Evolutionary conservation across 2,329 filamentous ascomycete genomes (phyloP).

Genomic region (Penicillium digitatum): DNA sequence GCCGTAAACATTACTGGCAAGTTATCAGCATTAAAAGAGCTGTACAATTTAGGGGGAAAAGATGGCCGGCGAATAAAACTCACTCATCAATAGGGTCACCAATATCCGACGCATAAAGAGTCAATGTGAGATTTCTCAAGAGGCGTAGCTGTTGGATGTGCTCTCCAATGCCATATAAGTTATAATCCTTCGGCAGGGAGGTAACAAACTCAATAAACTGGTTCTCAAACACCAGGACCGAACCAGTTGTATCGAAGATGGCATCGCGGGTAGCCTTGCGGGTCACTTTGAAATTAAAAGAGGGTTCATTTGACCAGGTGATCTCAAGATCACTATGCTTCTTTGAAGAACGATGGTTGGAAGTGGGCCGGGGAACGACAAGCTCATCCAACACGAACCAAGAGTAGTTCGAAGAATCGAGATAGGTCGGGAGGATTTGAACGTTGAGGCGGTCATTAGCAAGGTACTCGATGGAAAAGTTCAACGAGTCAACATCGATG

Average conservation of each 20-base stretch:
- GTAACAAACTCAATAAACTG: slow-evolving; percentile 73
- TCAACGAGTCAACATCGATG: slow-evolving; percentile 64
- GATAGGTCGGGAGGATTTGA: slow-evolving; percentile 63
- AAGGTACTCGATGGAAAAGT: slow-evolving; percentile 65
- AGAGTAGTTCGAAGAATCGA: slow-evolving; percentile 59
- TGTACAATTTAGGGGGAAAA: not conserved
- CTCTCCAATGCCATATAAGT: slow-evolving; percentile 71
- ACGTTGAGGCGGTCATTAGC: slow-evolving; percentile 63
- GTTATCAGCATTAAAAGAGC: not conserved
- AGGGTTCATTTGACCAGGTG: slow-evolving; percentile 55
- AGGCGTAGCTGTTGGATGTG: slow-evolving; percentile 66
- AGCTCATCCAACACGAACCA: slow-evolving; percentile 65
- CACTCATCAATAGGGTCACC: slow-evolving; percentile 52
- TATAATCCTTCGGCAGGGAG: slow-evolving; percentile 65
- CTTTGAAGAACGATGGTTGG: slow-evolving; percentile 41
- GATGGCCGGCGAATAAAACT: slow-evolving; percentile 9
- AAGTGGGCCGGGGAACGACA: slow-evolving; percentile 56
- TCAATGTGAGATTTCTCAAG: slow-evolving; percentile 68
- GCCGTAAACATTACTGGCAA: slow-evolving; percentile 64
- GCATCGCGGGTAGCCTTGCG: slow-evolving; percentile 60
- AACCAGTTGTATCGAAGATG: slow-evolving; percentile 63
- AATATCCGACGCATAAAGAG: slow-evolving; percentile 64
- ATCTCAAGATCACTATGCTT: slow-evolving; percentile 48
- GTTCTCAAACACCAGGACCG: slow-evolving; percentile 66
- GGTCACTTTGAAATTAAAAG: slow-evolving; percentile 55